Evolutionary conservation across 176 grass and related monocot genomes (phyloP).

Genomic region (Otatea glauca): DNA sequence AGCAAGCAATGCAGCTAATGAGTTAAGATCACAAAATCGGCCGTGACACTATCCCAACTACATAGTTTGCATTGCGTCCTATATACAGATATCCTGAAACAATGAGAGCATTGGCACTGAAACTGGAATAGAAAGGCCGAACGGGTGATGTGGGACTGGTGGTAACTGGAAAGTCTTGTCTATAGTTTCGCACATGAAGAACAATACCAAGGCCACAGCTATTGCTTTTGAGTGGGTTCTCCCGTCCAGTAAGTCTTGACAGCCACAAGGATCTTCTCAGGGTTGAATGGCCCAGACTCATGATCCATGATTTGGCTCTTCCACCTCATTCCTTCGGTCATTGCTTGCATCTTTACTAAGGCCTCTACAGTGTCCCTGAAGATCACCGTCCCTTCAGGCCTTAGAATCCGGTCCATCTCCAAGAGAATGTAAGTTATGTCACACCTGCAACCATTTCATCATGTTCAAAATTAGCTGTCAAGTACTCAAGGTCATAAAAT

Average conservation of each 20-base stretch:
- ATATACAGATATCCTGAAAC: conserved; percentile 37
- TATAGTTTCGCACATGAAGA: neutral
- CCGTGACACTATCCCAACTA: neutral
- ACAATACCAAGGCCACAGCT: neutral
- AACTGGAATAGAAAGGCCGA: neutral
- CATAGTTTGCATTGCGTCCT: neutral
- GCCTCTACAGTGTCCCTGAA: conserved; percentile 64
- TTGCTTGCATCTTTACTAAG: conserved; percentile 58
- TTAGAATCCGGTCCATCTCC: conserved; percentile 79
- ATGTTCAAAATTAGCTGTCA: neutral
- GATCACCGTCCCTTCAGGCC: conserved; percentile 79
- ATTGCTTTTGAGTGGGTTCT: conserved; percentile 47
- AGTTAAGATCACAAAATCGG: neutral
- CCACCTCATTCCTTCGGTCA: conserved; percentile 67
- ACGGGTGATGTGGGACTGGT: neutral
- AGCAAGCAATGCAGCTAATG: neutral
- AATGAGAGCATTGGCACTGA: neutral
- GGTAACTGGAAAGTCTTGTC: neutral
- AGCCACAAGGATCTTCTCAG: conserved; percentile 78
- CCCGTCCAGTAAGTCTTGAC: conserved; percentile 82
- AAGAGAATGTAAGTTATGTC: conserved; percentile 68
- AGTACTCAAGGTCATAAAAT: neutral
- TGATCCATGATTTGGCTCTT: conserved; percentile 83
- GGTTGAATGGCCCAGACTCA: conserved; percentile 72
- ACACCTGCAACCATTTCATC: conserved; percentile 50